Evolutionary conservation across 139 green algal genomes (phyloP), one percentile per base, ranked within the genome.

Genomic region (Chlorella sp.): DNA sequence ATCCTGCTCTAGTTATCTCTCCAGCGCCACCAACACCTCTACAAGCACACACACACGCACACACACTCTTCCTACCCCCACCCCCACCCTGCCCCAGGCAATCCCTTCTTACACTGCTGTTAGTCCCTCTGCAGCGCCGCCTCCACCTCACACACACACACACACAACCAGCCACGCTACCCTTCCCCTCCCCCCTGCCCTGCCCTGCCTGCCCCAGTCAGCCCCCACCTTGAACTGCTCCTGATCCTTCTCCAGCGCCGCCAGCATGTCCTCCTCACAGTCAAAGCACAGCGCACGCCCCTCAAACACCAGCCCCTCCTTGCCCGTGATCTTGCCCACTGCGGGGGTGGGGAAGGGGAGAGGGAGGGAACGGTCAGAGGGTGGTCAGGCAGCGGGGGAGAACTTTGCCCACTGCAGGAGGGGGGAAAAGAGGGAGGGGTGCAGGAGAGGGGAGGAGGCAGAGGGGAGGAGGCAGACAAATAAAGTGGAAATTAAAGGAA

Each of bases 261-360:
- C 94, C 39, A 99, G 86, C 98, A 99, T 99, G 91, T 97, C 96
- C 95, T 99, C 98, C 92, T 99, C 98, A 76, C 90, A 93, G 91
- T 99, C 96, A 91, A 98, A 99, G 84, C 95, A 96, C 34, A 94
- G 92, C 53, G 98, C 97, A n/a, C 91, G 81, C 53, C 96, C 96
- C 87, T 95, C 83, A 90, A 96, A 96, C 37, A 85, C 48, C 76
- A 97, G 89, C 22, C 94, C 94, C 91, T 96, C 95, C 92, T 97
- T 97, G 89, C 98, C 98, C 0, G 98, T 99, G 93, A 99, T 99
- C 95, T 99, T 99, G 40, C 96, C 98, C 40, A 99, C 98, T 81
- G 82, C 81, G 18, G 61, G 36, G 30, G 71, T 39, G 71, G 18
- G 14, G 16, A 11, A 22, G 84, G 39, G 82, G 64, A 40, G 68